phyloP scores from a whole-genome alignment of 805 yeast species.

The Hyphopichia homilentoma region DNA sequence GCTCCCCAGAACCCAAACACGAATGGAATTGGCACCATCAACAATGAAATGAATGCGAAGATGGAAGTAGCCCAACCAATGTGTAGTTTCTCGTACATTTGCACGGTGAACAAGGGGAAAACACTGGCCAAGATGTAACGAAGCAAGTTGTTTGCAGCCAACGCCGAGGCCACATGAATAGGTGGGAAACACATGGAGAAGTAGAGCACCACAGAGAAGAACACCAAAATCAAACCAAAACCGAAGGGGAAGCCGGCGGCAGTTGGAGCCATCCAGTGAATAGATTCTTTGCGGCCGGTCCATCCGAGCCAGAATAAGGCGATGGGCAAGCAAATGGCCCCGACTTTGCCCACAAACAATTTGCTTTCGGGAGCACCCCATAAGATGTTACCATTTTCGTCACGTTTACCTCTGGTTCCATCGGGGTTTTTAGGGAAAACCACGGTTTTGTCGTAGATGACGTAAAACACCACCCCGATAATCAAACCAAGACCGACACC shows the following conservation, averaged over 20 bases:
- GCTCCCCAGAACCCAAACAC: conserved; percentile 59
- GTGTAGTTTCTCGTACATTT: conserved; percentile 70
- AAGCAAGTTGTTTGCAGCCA: conserved; percentile 81
- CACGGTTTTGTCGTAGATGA: conserved; percentile 44
- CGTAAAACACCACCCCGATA: conserved; percentile 50
- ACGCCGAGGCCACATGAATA: conserved; percentile 73
- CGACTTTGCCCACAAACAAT: conserved; percentile 59
- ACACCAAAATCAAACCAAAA: conserved; percentile 66
- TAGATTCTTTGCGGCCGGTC: conserved; percentile 50
- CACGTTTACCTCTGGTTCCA: conserved; percentile 57
- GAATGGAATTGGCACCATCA: conserved; percentile 75
- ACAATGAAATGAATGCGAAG: conserved; percentile 62
- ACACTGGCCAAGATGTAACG: conserved; percentile 74
- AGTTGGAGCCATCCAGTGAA: conserved; percentile 76
- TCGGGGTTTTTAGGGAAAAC: conserved; percentile 58
- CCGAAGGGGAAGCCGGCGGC: conserved; percentile 80
- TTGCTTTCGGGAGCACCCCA: conserved; percentile 60
- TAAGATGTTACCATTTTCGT: conserved; percentile 49
- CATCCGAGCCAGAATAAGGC: conserved; percentile 80
- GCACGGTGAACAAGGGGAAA: conserved; percentile 81
- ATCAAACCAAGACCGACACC: conserved; percentile 70
- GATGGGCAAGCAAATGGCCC: conserved; percentile 63
- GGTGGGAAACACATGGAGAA: conserved; percentile 74
- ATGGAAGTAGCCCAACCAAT: conserved; percentile 79
- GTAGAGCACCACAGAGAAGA: conserved; percentile 66